A percentile compares a stretch with the other conserved stretches of the same genome.
Evolutionary conservation across 495 filamentous ascomycete genomes (phyloP).

Genomic region (Penicillium odoratum): DNA sequence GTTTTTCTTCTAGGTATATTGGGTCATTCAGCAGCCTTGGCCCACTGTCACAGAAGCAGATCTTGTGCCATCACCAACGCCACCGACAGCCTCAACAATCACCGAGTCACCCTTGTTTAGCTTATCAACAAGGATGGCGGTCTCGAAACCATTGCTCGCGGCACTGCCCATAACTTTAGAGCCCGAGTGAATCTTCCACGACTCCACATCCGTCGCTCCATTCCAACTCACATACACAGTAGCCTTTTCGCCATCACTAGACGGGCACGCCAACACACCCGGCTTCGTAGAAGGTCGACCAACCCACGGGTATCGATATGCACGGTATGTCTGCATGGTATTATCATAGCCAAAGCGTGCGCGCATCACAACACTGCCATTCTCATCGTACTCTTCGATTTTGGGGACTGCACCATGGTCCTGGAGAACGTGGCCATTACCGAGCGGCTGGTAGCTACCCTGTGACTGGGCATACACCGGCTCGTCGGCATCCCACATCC

Average conservation of each 20-base stretch:
- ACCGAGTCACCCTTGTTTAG: slow-evolving; percentile 12
- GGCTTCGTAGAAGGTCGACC: slow-evolving; percentile 24
- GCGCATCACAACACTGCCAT: slow-evolving; percentile 21
- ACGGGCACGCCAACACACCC: slow-evolving; percentile 21
- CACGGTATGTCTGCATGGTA: slow-evolving; percentile 27
- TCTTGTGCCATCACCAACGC: slow-evolving; percentile 15
- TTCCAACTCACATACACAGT: slow-evolving; percentile 38
- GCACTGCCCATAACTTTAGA: slow-evolving; percentile 3
- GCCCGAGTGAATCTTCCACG: slow-evolving; percentile 16
- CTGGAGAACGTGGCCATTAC: slow-evolving; percentile 40
- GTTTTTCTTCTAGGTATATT: neutral
- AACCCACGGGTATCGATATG: slow-evolving; percentile 22
- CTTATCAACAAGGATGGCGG: slow-evolving; percentile 8
- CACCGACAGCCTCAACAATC: slow-evolving; percentile 21
- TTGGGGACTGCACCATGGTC: slow-evolving; percentile 45
- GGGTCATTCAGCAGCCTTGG: slow-evolving; percentile 10
- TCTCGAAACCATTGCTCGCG: slow-evolving; percentile 20
- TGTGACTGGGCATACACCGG: slow-evolving; percentile 36
- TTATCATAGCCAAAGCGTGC: slow-evolving; percentile 24
- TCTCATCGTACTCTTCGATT: slow-evolving; percentile 42
- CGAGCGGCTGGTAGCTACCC: slow-evolving; percentile 43
- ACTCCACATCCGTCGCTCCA: slow-evolving; percentile 30
- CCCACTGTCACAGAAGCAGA: slow-evolving; percentile 15
- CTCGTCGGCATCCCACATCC: slow-evolving; percentile 26
- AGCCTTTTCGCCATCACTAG: neutral